phyloP scores from a whole-genome alignment of 768 basidiomycete species.

The Boletus subparvulus region DNA sequence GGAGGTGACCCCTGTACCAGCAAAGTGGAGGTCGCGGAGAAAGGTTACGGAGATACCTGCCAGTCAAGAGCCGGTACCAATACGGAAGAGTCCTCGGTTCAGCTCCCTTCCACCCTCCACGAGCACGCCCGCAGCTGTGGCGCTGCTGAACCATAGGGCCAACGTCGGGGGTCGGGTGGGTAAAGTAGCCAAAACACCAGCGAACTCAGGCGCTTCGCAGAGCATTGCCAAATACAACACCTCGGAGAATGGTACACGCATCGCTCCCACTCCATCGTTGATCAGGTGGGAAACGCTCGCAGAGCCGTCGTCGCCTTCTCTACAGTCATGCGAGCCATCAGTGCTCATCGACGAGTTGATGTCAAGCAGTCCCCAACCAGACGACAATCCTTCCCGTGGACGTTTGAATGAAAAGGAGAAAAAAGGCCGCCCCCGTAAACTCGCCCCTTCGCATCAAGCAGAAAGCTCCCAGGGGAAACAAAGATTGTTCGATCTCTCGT shows the following conservation, averaged over 20 bases:
- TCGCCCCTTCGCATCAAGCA: not conserved
- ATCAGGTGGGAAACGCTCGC: conserved; percentile 33
- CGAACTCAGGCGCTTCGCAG: conserved; percentile 3
- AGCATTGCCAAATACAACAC: not conserved
- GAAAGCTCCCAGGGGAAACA: conserved; percentile 6
- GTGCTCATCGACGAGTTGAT: conserved; percentile 33
- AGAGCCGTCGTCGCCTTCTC: conserved; percentile 26
- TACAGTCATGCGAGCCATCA: conserved; percentile 30
- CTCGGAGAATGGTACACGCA: not conserved
- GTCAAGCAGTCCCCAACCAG: conserved; percentile 31
- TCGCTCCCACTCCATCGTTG: conserved; percentile 13
- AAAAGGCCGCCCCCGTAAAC: not conserved
- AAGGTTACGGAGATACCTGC: conserved; percentile 16
- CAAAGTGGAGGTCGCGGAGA: conserved; percentile 18
- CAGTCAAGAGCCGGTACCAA: conserved; percentile 23
- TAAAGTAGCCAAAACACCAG: conserved; percentile 13
- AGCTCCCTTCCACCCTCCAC: conserved; percentile 4
- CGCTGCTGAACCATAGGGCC: not conserved
- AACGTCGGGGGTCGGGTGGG: not conserved
- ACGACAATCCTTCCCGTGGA: not conserved
- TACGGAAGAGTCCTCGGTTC: conserved; percentile 21
- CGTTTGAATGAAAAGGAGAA: conserved; percentile 13
- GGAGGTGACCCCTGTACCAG: conserved; percentile 21
- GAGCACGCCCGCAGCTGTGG: conserved; percentile 8
- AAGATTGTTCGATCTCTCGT: conserved; percentile 50